These are phyloP conservation scores for Marasmius sp. DNA, from an alignment of 1,284 basidiomycete genomes.

Conservation along the genomic window DNA sequence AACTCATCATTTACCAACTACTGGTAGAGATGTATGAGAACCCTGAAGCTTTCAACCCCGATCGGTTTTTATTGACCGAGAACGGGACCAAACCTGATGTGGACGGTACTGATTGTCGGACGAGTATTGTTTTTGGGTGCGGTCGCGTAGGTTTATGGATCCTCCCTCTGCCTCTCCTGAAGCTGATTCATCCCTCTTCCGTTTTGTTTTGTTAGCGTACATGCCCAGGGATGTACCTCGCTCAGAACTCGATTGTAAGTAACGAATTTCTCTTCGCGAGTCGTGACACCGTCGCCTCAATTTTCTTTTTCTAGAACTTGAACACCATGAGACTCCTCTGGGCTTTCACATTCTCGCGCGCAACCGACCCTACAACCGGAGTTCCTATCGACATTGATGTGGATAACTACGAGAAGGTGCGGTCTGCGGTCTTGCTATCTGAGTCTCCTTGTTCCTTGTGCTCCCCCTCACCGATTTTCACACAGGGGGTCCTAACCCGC, in stretches of 20 bases:
- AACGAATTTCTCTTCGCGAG: conserved; percentile 1
- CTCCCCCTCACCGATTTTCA: too few relatives aligned
- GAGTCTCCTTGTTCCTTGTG: too few relatives aligned
- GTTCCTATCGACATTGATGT: not conserved
- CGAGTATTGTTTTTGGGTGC: conserved; percentile 11
- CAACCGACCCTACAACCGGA: conserved; percentile 5
- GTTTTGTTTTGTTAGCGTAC: conserved; percentile 15
- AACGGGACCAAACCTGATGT: conserved; percentile 6
- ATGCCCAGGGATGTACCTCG: conserved; percentile 28
- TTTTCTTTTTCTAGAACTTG: conserved; percentile 7
- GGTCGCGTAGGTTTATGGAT: conserved; percentile 11
- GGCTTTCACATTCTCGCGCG: conserved; percentile 23
- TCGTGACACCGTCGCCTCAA: conserved; percentile 1
- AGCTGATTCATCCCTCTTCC: too few relatives aligned
- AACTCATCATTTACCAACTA: not conserved
- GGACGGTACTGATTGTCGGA: conserved; percentile 2
- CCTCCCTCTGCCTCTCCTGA: not conserved
- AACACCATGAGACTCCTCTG: conserved; percentile 25
- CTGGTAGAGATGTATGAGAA: conserved; percentile 17
- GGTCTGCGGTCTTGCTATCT: not conserved
- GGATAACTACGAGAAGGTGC: conserved; percentile 5
- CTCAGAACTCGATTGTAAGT: conserved; percentile 27
- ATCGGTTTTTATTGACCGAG: not conserved
- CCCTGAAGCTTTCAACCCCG: conserved; percentile 14
- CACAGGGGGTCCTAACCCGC: conserved; percentile 7